phyloP scores from a whole-genome alignment of 140 eudicot species.

The Oenanthe javanica region DNA sequence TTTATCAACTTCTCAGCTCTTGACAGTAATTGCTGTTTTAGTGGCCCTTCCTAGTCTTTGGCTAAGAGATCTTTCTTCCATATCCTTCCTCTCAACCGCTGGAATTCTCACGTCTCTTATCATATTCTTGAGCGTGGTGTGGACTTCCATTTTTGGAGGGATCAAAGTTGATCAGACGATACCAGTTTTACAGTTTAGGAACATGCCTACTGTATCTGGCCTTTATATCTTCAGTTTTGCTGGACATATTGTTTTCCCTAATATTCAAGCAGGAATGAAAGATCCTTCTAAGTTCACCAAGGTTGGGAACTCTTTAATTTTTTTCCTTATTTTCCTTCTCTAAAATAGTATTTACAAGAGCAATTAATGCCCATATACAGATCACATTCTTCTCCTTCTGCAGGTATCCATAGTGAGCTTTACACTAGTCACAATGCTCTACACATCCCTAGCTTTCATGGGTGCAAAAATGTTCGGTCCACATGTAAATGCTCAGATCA shows the following conservation, averaged over 20 bases:
- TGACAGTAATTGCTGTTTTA: slow-evolving; percentile 55
- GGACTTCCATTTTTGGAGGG: slow-evolving; percentile 63
- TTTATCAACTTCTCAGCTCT: slow-evolving; percentile 49
- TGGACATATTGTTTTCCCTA: slow-evolving; percentile 87
- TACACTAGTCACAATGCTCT: slow-evolving; percentile 52
- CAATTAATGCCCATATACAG: background rate
- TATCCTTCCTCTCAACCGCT: slow-evolving; percentile 65
- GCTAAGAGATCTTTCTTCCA: slow-evolving; percentile 70
- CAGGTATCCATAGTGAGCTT: slow-evolving; percentile 85
- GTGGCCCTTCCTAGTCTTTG: slow-evolving; percentile 79
- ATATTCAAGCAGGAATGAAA: slow-evolving; percentile 76
- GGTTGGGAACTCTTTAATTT: slow-evolving; percentile 27
- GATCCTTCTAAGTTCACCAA: slow-evolving; percentile 88
- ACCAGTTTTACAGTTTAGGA: slow-evolving; percentile 46
- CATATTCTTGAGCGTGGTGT: slow-evolving; percentile 53
- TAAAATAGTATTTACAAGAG: background rate
- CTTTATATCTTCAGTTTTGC: slow-evolving; percentile 63
- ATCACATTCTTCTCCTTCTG: background rate
- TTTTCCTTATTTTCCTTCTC: background rate
- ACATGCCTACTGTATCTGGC: slow-evolving; percentile 69
- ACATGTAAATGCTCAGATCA: slow-evolving; percentile 59
- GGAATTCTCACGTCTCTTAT: slow-evolving; percentile 71
- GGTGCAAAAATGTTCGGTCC: slow-evolving; percentile 84
- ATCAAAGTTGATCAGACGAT: slow-evolving; percentile 39
- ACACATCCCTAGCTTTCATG: slow-evolving; percentile 63